Percentiles rank a stretch among this genome's conserved stretches.
Evolutionary conservation across 2,329 filamentous ascomycete genomes (phyloP).

Genomic region (Neonectria neomacrospora): DNA sequence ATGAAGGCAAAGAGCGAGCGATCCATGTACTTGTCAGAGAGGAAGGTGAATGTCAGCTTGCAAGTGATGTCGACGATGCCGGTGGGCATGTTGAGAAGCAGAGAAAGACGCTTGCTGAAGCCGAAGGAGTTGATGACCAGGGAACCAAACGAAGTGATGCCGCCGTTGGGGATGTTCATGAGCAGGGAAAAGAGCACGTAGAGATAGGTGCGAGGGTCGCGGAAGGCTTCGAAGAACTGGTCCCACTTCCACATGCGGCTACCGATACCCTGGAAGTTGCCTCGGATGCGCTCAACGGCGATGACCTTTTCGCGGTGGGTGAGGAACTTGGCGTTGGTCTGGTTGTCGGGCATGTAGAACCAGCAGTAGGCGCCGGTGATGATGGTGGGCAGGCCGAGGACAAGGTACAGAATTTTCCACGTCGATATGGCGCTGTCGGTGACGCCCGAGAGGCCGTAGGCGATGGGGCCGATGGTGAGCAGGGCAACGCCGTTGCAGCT

Average conservation of each 20-base stretch:
- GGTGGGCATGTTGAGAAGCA: slow-evolving; percentile 68
- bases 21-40: slow-evolving; percentile 42
- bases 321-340: slow-evolving; percentile 67
- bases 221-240: slow-evolving; percentile 50
- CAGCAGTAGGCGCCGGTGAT: slow-evolving; percentile 59
- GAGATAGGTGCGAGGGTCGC: slow-evolving; percentile 52
- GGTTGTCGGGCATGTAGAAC: slow-evolving; percentile 69
- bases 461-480: slow-evolving; percentile 33
- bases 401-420: slow-evolving; percentile 47
- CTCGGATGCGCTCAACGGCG: slow-evolving; percentile 65
- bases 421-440: slow-evolving; percentile 44
- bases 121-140: slow-evolving; percentile 67
- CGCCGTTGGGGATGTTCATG: slow-evolving; percentile 61
- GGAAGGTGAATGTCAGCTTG: slow-evolving; percentile 47
- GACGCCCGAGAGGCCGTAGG: slow-evolving; percentile 38
- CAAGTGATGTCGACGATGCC: slow-evolving; percentile 68
- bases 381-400: slow-evolving; percentile 50
- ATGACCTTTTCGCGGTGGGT: slow-evolving; percentile 64
- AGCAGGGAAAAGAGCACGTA: slow-evolving; percentile 57
- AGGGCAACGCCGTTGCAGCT: slow-evolving; percentile 37
- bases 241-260: slow-evolving; percentile 51
- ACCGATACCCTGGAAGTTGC: slow-evolving; percentile 57
- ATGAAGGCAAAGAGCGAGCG: slow-evolving; percentile 40
- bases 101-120: slow-evolving; percentile 63
- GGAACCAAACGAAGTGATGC: slow-evolving; percentile 67